Evolutionary conservation across 108 stramenopile species (phyloP), one percentile per base, ranked within the genome.

Genomic region (Pseudonitzschia pungens): DNA sequence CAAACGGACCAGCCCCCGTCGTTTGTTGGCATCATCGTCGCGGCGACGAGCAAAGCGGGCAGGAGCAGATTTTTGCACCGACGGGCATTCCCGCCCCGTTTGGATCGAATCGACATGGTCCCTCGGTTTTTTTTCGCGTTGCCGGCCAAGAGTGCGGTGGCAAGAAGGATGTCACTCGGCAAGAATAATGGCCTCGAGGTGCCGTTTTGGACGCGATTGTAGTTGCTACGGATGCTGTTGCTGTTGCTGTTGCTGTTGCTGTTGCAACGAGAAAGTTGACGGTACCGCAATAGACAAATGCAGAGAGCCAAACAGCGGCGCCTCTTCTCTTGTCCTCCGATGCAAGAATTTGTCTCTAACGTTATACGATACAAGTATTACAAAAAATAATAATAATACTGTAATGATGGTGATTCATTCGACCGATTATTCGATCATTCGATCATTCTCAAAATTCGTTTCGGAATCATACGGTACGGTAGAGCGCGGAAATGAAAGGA

Each of bases 161-260:
- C 10, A 12, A 12, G 45, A 2, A 11, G 14, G 2, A 18, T 12
- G 3, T 18, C 9, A 8, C 1, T 48, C 45, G 45, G 45, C 18
- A 18, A 2, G 36, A 36, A 36, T 36, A 11, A 10, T 11, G 10
- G 45, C 18, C 45, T 48, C 14, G 45, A 14, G 45, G 45, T 48
- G 45, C 45, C 45, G 45, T 48, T 48, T 10, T 48, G 5, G 45
- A 14, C 14, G 45, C 16, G 14, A 14, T 48, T 48, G 45, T 11
- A 9, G 42, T 43, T 43, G 42, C 9, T 43, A 6, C 11, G 42
- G 42, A 18, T 11, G 45, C 18, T 4, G 10, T 18, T 48, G 45
- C 14, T 48, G 3, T 48, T 48, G 45, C 11, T 56, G 57, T 58
- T 58, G 57, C 57, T 58, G 57, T 26, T 58, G 57, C 22, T 58